Evolutionary conservation across 345 rosid species (phyloP), one percentile per base, ranked within the genome.

Genomic region (Toxicodendron radicans): DNA sequence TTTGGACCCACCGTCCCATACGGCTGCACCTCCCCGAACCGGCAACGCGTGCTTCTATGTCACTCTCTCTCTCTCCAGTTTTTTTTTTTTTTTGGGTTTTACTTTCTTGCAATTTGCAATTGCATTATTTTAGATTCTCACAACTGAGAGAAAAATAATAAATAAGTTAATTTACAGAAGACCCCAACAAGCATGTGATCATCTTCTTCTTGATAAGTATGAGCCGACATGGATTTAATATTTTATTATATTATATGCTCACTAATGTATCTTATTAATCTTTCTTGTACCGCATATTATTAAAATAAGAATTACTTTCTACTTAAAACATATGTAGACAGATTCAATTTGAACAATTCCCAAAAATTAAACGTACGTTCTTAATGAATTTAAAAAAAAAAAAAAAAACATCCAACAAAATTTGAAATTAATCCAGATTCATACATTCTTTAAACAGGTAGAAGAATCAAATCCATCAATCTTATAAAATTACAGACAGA

Each of bases 41-140:
- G 92, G 92, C 98, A 87, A 88, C 87, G 89, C 92, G 89, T 93
- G 97, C 94, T 79, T 70, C 82, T 75, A 69, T 80, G 81, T 86
- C 87, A 82, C 76, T 71, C 85, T 83, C 85, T 56, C 67, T 35
- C 13, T 18, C 52, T 74, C 66, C 71, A 1, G 32, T 5, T 52
- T 65, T 71, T 76, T 64, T 33, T 5, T 52, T 65, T 71, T 76
- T 64, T 33, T 60, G 73, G 7, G 27, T 66, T 48, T 64, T 18
- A 18, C 24, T 46, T 46, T 66, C 41, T 66, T 48, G 70, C 57
- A 66, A 66, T 24, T 64, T 66, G 70, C 70, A 41, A 20, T 51
- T 68, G 41, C 68, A 64, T 75, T 66, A 73, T 80, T 73, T 78
- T 45, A 30, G 35, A 60, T 68, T 74, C 71, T 63, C 63, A 21